phyloP scores from a whole-genome alignment of 257 asterid species.

The Gynochthodes officinalis region DNA sequence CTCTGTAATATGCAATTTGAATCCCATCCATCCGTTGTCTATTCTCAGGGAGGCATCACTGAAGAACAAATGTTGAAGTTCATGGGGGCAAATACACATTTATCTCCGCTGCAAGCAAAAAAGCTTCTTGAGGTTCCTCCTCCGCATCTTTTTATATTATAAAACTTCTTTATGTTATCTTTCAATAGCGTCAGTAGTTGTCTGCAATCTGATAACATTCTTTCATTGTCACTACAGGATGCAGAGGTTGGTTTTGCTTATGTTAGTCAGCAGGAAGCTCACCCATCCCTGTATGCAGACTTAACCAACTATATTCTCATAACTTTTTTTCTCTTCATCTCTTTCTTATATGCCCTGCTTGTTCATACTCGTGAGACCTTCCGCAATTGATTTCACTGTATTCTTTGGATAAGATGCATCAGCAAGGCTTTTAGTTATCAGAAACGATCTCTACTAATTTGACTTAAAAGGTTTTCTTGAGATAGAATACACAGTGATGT shows the following conservation, averaged over 20 bases:
- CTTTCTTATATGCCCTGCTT: background rate
- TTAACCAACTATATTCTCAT: conserved; percentile 15
- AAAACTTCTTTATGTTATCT: background rate
- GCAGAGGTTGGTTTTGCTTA: conserved; percentile 89
- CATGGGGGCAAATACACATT: conserved; percentile 85
- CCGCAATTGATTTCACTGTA: background rate
- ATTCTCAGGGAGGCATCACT: conserved; percentile 85
- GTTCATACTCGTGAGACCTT: background rate
- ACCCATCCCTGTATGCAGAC: conserved; percentile 77
- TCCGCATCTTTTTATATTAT: background rate
- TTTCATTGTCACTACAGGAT: conserved; percentile 53
- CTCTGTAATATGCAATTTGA: background rate
- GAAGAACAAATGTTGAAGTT: conserved; percentile 96
- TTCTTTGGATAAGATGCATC: background rate
- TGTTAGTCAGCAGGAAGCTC: conserved; percentile 91
- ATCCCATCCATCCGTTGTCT: background rate
- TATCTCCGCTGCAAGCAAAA: conserved; percentile 72
- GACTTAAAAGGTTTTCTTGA: background rate
- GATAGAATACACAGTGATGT: background rate
- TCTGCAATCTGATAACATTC: conserved; percentile 10
- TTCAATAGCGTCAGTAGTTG: conserved; percentile 1
- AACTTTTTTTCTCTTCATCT: background rate
- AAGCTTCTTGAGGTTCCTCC: conserved; percentile 70
- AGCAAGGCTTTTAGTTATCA: background rate
- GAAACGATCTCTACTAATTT: background rate